Base-by-base conservation (phyloP, 2,329 filamentous ascomycete species). In the Aureobasidium sp. region DNA sequence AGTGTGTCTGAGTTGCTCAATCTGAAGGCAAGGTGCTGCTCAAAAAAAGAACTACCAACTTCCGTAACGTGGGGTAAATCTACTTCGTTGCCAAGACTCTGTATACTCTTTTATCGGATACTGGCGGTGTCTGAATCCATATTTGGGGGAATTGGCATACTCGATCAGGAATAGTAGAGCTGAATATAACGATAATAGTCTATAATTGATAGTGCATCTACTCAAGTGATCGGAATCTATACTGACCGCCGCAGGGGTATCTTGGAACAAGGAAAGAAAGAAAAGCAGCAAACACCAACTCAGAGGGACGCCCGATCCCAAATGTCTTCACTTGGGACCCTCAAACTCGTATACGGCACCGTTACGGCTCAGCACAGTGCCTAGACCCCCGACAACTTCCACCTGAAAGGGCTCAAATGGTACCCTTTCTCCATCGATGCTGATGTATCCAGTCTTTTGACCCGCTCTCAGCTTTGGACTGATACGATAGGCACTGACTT, bases 391-490 rank as follows among this genome's bases (percentile, higher is more conserved):
- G 73, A 97, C 91, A 7, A 97, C 82, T 76, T 99, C 94, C 2
- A 87, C 90, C 77, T 99, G 94, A 72, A 97, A 95, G 0, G 90
- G 88, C 68, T 87, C 87, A 72, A 96, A 97, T 0, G 91, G 89
- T 2, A 96, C 81, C 60, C 84, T 82, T 76, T 99, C 94, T 41
- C 94, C 94, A 70, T 97, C 94, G 66, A 99, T 91, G 72, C 91
- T 95, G 72, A 99, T 95, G 73, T 89, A 94, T 1, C 93, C 93
- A 65, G 87, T 82, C 42, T 83, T 78, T 68, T 87, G 82, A 65
- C 87, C 66, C 3, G 60, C 37, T 32, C 63, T 32, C 20, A 66
- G 56, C 3, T 69, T 64, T 0, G 94, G 94, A 3, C 87, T 87
- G 65, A 99, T 87, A 46, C 94, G 84, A 72, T 94, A 97, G 0